Conservation (phyloP, 768 basidiomycete species). For the Lactifluus echinatus region DNA sequence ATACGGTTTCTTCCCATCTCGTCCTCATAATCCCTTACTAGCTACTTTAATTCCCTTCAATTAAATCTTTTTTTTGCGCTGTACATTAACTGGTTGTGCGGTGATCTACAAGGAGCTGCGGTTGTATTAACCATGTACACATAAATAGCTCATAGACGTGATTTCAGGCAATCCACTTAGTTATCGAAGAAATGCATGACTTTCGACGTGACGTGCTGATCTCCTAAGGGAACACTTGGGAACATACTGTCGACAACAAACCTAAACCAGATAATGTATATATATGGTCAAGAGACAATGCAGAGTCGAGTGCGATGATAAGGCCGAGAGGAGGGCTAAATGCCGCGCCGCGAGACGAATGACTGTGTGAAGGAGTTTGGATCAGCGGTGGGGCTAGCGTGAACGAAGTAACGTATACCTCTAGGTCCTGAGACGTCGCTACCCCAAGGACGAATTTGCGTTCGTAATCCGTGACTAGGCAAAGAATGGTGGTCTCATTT, state of each 20-base stretch:
- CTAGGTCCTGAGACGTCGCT: constrained; percentile 68
- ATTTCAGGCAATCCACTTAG: neutral
- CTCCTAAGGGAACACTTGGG: neutral
- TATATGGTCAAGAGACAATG: too few relatives aligned
- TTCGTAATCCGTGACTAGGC: constrained; percentile 67
- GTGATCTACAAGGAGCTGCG: neutral
- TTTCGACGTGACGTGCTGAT: neutral
- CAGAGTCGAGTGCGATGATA: too few relatives aligned
- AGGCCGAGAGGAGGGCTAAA: constrained; percentile 2
- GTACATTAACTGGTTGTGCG: neutral
- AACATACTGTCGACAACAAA: neutral
- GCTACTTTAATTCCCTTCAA: neutral
- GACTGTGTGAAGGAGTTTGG: constrained; percentile 21
- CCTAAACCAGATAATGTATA: neutral
- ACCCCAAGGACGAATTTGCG: constrained; percentile 81
- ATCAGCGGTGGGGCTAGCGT: constrained; percentile 6
- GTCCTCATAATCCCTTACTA: neutral
- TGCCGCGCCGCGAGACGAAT: constrained; percentile 32
- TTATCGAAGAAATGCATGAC: neutral
- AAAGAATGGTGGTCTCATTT: neutral
- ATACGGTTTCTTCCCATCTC: neutral
- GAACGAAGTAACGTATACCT: constrained; percentile 26
- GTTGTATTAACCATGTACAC: constrained; percentile 2
- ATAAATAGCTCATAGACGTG: neutral
- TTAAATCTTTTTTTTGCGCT: neutral